Evolutionary conservation across 2,329 filamentous ascomycete species (phyloP).

Genomic region (Ceratocystis eucalypticola): DNA sequence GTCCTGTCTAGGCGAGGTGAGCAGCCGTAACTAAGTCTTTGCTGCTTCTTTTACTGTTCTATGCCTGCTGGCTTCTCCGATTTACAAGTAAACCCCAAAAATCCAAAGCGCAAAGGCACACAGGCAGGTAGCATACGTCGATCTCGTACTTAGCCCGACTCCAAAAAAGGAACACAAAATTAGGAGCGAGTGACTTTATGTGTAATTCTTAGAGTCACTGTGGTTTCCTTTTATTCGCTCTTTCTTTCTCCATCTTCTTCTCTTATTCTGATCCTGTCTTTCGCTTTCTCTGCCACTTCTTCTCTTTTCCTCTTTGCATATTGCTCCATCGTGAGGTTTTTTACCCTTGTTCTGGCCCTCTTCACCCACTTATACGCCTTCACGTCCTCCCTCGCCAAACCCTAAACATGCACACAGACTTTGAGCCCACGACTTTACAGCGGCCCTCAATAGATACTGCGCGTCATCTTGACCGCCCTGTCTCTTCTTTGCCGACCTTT

Average conservation of each 20-base stretch:
- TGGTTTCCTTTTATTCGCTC: neutral
- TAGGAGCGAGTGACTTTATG: neutral
- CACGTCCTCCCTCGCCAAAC: neutral
- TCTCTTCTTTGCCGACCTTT: neutral
- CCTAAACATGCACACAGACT: conserved; percentile 3
- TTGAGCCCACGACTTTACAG: neutral
- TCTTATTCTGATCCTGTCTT: neutral
- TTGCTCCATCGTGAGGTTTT: neutral
- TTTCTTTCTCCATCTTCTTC: neutral
- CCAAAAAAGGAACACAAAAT: neutral
- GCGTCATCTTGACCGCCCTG: neutral
- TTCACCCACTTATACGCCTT: neutral
- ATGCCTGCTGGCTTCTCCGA: neutral
- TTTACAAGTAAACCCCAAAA: neutral
- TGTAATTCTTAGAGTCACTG: neutral
- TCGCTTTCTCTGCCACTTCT: neutral
- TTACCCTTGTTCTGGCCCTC: neutral
- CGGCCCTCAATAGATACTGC: neutral
- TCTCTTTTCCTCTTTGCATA: neutral
- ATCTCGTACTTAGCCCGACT: conserved; percentile 5
- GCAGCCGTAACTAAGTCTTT: no score
- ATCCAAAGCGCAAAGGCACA: neutral
- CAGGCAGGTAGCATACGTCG: neutral
- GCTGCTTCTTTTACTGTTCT: neutral
- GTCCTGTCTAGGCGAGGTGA: neutral